Evolutionary conservation across 1,284 basidiomycete species (phyloP).

Genomic region (Irpex sp.): DNA sequence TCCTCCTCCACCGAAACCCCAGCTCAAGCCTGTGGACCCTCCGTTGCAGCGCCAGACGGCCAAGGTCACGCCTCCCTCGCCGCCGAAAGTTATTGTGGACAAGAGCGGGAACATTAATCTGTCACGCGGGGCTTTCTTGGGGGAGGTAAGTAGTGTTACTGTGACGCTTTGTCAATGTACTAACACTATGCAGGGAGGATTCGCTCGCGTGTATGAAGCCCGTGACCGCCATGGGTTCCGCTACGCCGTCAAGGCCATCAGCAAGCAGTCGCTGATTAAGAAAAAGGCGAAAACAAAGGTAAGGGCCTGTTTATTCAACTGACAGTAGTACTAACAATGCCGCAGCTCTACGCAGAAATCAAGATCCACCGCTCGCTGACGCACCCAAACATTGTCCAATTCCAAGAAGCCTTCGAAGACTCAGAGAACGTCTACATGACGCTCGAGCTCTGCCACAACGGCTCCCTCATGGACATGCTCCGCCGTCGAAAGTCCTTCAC

Average conservation of each 20-base stretch:
- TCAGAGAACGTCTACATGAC: slow-evolving; percentile 96
- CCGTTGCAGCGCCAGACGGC: slow-evolving; percentile 76
- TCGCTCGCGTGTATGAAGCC: slow-evolving; percentile 89
- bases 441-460: slow-evolving; percentile 89
- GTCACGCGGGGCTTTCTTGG: slow-evolving; percentile 75
- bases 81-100: slow-evolving; percentile 77
- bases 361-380: slow-evolving; percentile 92
- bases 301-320: background rate
- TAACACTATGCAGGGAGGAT: slow-evolving; percentile 64
- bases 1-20: slow-evolving; percentile 21
- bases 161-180: background rate
- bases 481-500: slow-evolving; percentile 85
- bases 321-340: background rate
- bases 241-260: slow-evolving; percentile 87
- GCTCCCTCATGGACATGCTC: slow-evolving; percentile 90
- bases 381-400: slow-evolving; percentile 92
- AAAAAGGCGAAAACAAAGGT: slow-evolving; percentile 95
- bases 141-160: slow-evolving; percentile 64
- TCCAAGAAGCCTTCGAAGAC: slow-evolving; percentile 96
- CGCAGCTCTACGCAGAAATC: slow-evolving; percentile 93
- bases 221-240: slow-evolving; percentile 62
- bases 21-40: slow-evolving; percentile 40
- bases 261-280: slow-evolving; percentile 78
- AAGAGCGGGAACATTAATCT: slow-evolving; percentile 55
- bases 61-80: slow-evolving; percentile 79